Percentiles rank a stretch among this genome's conserved stretches.
These are phyloP conservation scores for Lipomyces orientalis DNA, from an alignment of 805 yeast genomes.

Conservation along the genomic window DNA sequence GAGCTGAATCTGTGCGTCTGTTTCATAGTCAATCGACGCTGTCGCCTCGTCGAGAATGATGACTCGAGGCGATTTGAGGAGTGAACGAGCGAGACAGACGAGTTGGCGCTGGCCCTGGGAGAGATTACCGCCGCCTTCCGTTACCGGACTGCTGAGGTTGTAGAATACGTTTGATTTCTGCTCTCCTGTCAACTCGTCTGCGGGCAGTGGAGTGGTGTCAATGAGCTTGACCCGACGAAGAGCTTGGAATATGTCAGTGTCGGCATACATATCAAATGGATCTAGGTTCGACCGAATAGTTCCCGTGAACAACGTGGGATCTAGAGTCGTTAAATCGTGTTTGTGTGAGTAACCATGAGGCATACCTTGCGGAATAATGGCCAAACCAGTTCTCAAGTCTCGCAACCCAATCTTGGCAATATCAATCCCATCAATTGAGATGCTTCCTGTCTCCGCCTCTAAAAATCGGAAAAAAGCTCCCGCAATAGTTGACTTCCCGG, in stretches of 20 bases:
- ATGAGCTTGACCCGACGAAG: slow-evolving; percentile 29
- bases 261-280: slow-evolving; percentile 65
- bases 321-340: slow-evolving; percentile 75
- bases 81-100: slow-evolving; percentile 79
- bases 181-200: slow-evolving; percentile 5
- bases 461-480: slow-evolving; percentile 78
- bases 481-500: slow-evolving; percentile 95
- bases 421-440: slow-evolving; percentile 69
- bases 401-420: slow-evolving; percentile 63
- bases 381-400: slow-evolving; percentile 65
- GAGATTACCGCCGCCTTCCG: slow-evolving; percentile 78
- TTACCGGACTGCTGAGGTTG: slow-evolving; percentile 58
- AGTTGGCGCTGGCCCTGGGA: slow-evolving; percentile 91
- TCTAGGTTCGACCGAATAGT: slow-evolving; percentile 72
- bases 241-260: slow-evolving; percentile 50
- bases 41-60: slow-evolving; percentile 82
- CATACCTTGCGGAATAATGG: slow-evolving; percentile 82
- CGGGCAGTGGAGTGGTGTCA: slow-evolving; percentile 12
- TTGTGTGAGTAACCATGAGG: slow-evolving; percentile 66
- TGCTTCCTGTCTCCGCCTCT: slow-evolving; percentile 63
- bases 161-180: slow-evolving; percentile 49
- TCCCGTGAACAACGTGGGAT: slow-evolving; percentile 77
- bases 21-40: slow-evolving; percentile 72
- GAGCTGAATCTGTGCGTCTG: slow-evolving; percentile 75
- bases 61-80: slow-evolving; percentile 71